These are phyloP conservation scores for Trypanosoma mega DNA, from an alignment of 208 protist genomes.

Conservation along the genomic window DNA sequence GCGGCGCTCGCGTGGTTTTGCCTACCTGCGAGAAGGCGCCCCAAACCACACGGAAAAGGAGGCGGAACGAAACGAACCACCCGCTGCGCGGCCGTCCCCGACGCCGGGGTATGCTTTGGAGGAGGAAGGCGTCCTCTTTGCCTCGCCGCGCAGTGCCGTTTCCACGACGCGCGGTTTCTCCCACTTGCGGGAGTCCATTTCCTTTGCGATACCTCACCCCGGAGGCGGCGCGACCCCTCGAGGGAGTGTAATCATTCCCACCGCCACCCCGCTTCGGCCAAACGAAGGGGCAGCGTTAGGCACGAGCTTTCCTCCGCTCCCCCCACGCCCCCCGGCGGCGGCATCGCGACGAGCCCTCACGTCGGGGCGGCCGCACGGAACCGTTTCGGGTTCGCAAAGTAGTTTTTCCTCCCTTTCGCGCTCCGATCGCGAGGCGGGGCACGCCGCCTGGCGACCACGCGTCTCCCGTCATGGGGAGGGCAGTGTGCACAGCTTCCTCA, in stretches of 20 bases:
- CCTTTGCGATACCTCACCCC: slow-evolving; percentile 16
- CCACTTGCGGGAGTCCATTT: slow-evolving; percentile 49
- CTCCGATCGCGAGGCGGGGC: neutral
- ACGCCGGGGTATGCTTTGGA: neutral
- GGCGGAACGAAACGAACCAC: neutral
- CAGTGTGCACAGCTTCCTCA: slow-evolving; percentile 25
- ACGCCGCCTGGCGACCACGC: neutral
- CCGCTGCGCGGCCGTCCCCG: neutral
- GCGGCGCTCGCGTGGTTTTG: too few species aligned
- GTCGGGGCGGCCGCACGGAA: too few species aligned
- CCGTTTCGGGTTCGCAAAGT: slow-evolving; percentile 9
- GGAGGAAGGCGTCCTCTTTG: neutral
- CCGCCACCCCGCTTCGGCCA: slow-evolving; percentile 5
- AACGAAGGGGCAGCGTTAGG: neutral
- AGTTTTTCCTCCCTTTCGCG: slow-evolving; percentile 8
- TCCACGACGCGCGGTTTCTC: slow-evolving; percentile 45
- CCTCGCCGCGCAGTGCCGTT: slow-evolving; percentile 11
- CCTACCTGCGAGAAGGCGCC: slow-evolving; percentile 9
- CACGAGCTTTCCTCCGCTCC: too few species aligned
- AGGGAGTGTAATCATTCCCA: slow-evolving; percentile 4
- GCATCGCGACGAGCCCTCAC: too few species aligned
- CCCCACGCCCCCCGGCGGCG: too few species aligned
- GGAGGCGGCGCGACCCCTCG: slow-evolving; percentile 3
- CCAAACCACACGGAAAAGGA: neutral
- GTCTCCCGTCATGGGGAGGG: neutral